Percentiles rank a stretch among this genome's conserved stretches.
These are phyloP conservation scores for Alternaria gansuensis DNA, from an alignment of 2,329 filamentous ascomycete genomes.

Conservation along the genomic window DNA sequence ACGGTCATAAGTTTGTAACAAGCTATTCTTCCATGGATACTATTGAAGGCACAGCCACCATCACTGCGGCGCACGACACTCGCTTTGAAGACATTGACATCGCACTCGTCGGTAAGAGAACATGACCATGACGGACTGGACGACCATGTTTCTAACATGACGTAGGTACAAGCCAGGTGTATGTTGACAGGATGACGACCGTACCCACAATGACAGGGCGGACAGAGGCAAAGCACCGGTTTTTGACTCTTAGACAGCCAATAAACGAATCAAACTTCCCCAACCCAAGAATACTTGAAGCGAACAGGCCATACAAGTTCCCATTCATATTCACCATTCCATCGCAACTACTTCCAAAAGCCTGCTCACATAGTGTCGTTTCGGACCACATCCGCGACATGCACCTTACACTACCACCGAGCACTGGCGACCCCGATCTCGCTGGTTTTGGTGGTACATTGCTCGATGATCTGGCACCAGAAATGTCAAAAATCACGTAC, in stretches of 20 bases:
- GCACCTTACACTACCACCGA: conserved; percentile 69
- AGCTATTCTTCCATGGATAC: conserved; percentile 67
- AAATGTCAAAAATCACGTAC: conserved; percentile 70
- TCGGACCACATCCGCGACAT: conserved; percentile 63
- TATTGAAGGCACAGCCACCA: conserved; percentile 63
- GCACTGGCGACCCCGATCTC: conserved; percentile 66
- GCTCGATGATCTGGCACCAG: conserved; percentile 69
- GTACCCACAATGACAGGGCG: conserved; percentile 63
- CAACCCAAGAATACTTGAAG: conserved; percentile 62
- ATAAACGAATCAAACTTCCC: conserved; percentile 64
- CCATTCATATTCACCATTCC: conserved; percentile 72
- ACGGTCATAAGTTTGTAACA: conserved; percentile 49
- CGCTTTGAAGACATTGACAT: conserved; percentile 68
- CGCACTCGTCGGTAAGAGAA: conserved; percentile 62
- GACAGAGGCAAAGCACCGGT: conserved; percentile 66
- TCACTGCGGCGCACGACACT: conserved; percentile 62
- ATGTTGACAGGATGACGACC: conserved; percentile 64
- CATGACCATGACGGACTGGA: neutral
- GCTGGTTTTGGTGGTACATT: conserved; percentile 60
- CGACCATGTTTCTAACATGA: conserved; percentile 24
- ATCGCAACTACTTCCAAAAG: conserved; percentile 65
- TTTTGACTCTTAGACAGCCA: conserved; percentile 69
- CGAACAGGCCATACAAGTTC: conserved; percentile 66
- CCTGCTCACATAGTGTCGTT: conserved; percentile 64
- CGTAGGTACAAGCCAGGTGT: conserved; percentile 61